These are phyloP conservation scores for Tuber aestivum DNA, from an alignment of 495 filamentous ascomycete species.

Conservation along the genomic window DNA sequence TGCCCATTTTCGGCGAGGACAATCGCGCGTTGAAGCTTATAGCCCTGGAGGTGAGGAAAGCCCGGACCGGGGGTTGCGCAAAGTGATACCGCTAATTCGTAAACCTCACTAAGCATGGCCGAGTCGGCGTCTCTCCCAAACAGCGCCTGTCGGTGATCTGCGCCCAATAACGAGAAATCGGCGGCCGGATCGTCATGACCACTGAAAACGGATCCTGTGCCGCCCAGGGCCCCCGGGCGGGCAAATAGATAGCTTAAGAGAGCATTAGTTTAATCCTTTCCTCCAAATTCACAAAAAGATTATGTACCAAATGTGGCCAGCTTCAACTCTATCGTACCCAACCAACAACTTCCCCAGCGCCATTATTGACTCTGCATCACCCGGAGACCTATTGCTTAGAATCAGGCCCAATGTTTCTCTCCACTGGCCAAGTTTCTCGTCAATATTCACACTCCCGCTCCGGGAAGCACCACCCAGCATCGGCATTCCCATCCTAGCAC, in stretches of 20 bases:
- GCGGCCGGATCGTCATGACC: slow-evolving; percentile 76
- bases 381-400: slow-evolving; percentile 74
- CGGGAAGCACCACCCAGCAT: slow-evolving; percentile 48
- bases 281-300: slow-evolving; percentile 42
- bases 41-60: slow-evolving; percentile 74
- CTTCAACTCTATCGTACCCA: slow-evolving; percentile 80
- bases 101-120: slow-evolving; percentile 82
- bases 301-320: slow-evolving; percentile 83
- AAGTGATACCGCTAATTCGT: slow-evolving; percentile 67
- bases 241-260: slow-evolving; percentile 52
- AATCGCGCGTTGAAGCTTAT: slow-evolving; percentile 82
- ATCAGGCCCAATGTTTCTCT: slow-evolving; percentile 80
- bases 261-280: background rate
- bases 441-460: slow-evolving; percentile 56
- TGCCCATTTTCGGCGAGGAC: slow-evolving; percentile 76
- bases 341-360: slow-evolving; percentile 78
- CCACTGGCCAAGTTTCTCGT: slow-evolving; percentile 87
- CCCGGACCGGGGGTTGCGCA: slow-evolving; percentile 28
- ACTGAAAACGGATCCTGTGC: slow-evolving; percentile 58
- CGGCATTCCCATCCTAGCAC: slow-evolving; percentile 84
- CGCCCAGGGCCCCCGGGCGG: slow-evolving; percentile 46
- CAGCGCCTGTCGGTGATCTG: slow-evolving; percentile 60
- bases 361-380: slow-evolving; percentile 68
- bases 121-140: slow-evolving; percentile 74
- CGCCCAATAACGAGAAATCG: slow-evolving; percentile 75